These are phyloP conservation scores for Arctium lappa DNA, from an alignment of 129 eudicot species.

Conservation along the genomic window DNA sequence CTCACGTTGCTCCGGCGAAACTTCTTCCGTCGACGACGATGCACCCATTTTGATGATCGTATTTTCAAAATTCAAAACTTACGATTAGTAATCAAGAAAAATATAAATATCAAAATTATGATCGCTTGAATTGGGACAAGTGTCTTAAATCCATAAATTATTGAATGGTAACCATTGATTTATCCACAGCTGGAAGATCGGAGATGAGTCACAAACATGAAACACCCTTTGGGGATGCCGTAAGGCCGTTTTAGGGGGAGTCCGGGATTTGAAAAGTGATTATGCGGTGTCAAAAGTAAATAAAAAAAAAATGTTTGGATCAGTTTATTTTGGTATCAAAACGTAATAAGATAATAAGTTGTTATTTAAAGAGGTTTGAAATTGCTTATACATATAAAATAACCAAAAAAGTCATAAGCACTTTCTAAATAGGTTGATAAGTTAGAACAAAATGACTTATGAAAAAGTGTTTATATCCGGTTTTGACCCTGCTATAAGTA, in stretches of 20 bases:
- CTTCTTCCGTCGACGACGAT: slow-evolving; percentile 62
- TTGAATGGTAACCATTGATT: neutral
- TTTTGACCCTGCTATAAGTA: too few relatives aligned
- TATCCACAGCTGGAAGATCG: slow-evolving; percentile 12
- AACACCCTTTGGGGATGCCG: slow-evolving; percentile 25
- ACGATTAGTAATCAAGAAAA: neutral
- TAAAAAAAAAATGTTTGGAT: too few relatives aligned
- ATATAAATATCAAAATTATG: neutral
- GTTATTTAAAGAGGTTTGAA: too few relatives aligned
- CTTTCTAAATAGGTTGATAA: too few relatives aligned
- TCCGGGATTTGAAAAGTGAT: too few relatives aligned
- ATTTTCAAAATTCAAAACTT: neutral
- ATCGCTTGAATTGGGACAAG: slow-evolving; percentile 12
- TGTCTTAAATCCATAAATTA: neutral
- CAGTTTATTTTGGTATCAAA: too few relatives aligned
- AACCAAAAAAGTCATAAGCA: too few relatives aligned
- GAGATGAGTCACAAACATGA: slow-evolving; percentile 3
- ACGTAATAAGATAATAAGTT: too few relatives aligned
- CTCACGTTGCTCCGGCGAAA: slow-evolving; percentile 58
- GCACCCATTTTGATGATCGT: slow-evolving; percentile 53
- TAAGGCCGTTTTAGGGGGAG: slow-evolving; percentile 4
- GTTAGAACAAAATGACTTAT: too few relatives aligned
- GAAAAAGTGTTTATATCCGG: too few relatives aligned
- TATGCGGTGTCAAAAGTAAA: too few relatives aligned
- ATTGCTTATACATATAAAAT: too few relatives aligned